phyloP scores from a whole-genome alignment of 345 rosid genomes.

The Geranium brycei region DNA sequence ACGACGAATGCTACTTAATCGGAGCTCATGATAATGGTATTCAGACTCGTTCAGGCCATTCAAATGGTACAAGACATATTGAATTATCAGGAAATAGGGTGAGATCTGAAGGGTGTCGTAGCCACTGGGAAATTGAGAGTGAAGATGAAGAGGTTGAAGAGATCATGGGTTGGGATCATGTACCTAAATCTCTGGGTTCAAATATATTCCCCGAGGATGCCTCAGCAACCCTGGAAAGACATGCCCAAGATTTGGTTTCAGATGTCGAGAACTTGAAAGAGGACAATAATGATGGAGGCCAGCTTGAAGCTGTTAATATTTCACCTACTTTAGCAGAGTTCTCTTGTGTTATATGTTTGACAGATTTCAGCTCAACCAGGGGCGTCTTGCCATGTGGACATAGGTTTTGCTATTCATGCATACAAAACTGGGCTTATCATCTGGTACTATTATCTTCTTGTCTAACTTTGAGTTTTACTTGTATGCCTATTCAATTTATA shows the following conservation, averaged over 20 bases:
- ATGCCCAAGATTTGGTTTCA: slow-evolving; percentile 14
- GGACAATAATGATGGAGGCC: slow-evolving; percentile 15
- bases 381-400: slow-evolving; percentile 89
- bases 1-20: slow-evolving; percentile 20
- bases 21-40: slow-evolving; percentile 9
- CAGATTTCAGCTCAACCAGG: slow-evolving; percentile 74
- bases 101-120: slow-evolving; percentile 17
- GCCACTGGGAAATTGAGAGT: slow-evolving; percentile 7
- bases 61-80: slow-evolving; percentile 9
- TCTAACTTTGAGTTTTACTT: neutral
- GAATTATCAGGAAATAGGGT: slow-evolving; percentile 20
- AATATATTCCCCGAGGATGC: slow-evolving; percentile 10
- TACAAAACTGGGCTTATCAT: slow-evolving; percentile 66
- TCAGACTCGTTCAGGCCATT: slow-evolving; percentile 7
- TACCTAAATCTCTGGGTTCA: slow-evolving; percentile 10
- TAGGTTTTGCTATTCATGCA: slow-evolving; percentile 88
- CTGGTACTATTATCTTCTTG: slow-evolving; percentile 35
- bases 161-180: slow-evolving; percentile 15
- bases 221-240: slow-evolving; percentile 8
- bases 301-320: slow-evolving; percentile 12
- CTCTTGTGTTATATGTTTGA: slow-evolving; percentile 90
- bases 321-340: slow-evolving; percentile 32
- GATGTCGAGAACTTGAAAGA: slow-evolving; percentile 12
- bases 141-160: slow-evolving; percentile 17
- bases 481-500: slow-evolving; percentile 1